A percentile compares a stretch with the other conserved stretches of the same genome.
phyloP scores from a whole-genome alignment of 441 rosid genomes.

The Erodium trifolium region DNA sequence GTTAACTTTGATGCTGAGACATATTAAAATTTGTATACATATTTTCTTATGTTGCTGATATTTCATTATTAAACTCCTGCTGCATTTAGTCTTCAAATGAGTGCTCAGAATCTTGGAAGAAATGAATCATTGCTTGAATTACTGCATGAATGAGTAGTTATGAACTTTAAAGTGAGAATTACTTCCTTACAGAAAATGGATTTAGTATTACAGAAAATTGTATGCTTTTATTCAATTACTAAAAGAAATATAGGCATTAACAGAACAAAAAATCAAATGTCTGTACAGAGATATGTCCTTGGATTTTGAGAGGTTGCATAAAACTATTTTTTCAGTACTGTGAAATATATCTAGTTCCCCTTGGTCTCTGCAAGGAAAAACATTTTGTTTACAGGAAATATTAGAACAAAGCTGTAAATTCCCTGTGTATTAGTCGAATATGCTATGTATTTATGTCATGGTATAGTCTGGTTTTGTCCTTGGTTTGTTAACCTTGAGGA shows the following conservation, averaged over 20 bases:
- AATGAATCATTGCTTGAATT: background rate
- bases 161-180: background rate
- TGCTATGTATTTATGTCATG: background rate
- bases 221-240: background rate
- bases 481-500: conserved; percentile 14
- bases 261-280: background rate
- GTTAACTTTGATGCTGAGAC: background rate
- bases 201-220: background rate
- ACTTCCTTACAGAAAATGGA: background rate
- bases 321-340: background rate
- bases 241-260: background rate
- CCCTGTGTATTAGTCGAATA: background rate
- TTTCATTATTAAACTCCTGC: background rate
- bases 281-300: background rate
- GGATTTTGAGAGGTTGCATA: background rate
- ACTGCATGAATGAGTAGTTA: background rate
- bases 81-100: background rate
- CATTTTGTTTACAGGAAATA: background rate
- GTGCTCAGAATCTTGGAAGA: background rate
- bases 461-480: background rate
- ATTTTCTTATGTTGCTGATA: background rate
- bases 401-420: background rate
- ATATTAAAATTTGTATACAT: background rate
- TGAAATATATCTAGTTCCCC: background rate
- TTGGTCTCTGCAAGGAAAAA: background rate